Conservation (phyloP, 371 early-diverging fungal species). For the Mortierella sp. region DNA sequence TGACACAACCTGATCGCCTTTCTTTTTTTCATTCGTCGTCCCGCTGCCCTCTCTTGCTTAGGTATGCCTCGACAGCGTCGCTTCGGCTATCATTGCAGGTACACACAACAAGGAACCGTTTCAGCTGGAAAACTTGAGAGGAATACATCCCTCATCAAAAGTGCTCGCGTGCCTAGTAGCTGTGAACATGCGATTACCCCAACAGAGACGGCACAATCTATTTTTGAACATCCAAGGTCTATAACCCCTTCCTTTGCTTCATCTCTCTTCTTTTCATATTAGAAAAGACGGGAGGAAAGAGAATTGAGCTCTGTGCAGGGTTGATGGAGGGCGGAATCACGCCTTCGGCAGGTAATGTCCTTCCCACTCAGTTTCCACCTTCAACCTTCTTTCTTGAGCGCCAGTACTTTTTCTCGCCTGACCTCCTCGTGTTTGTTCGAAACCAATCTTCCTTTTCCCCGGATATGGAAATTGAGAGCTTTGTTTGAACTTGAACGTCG, state of each 20-base stretch:
- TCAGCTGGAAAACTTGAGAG: not conserved
- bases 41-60: conserved; percentile 1
- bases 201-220: not conserved
- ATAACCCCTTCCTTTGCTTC: not conserved
- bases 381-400: not conserved
- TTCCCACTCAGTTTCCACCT: not conserved
- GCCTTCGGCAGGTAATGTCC: conserved; percentile 57
- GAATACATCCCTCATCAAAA: conserved; percentile 4
- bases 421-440: not conserved
- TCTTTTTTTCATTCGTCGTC: not conserved
- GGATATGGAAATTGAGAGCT: not conserved
- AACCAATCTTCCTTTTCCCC: not conserved
- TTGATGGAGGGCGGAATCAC: conserved; percentile 66
- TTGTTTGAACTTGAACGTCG: not conserved
- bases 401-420: not conserved
- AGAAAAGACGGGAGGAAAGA: conserved; percentile 64
- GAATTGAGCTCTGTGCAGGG: conserved; percentile 73
- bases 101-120: not conserved
- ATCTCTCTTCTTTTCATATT: not conserved
- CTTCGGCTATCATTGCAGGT: conserved; percentile 60
- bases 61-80: conserved; percentile 69
- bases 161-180: not conserved
- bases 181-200: not conserved
- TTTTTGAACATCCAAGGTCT: not conserved
- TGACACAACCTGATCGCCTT: not conserved